These are phyloP conservation scores for Pseudozyma thailandica DNA, from an alignment of 1,284 basidiomycete species.

Conservation along the genomic window DNA sequence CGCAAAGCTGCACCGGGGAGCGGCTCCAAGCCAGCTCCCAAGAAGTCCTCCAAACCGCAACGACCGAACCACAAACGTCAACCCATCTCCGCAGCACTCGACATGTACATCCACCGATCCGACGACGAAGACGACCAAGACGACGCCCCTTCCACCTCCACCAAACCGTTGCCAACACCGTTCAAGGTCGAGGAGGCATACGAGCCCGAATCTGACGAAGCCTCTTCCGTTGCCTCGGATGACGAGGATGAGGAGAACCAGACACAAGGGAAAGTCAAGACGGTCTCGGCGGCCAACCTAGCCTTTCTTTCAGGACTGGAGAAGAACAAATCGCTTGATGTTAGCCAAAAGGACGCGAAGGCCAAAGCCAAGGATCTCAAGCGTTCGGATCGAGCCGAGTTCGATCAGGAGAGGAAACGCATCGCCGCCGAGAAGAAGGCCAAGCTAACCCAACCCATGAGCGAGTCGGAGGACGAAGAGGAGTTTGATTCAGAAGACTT, in stretches of 20 bases:
- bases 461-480: constrained; percentile 74
- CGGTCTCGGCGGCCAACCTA: constrained; percentile 41
- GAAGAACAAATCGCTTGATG: constrained; percentile 24
- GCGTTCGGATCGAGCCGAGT: constrained; percentile 18
- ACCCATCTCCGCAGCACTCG: constrained; percentile 17
- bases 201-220: constrained; percentile 39
- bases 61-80: constrained; percentile 17
- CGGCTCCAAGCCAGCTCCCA: constrained; percentile 1
- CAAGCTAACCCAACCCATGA: constrained; percentile 77
- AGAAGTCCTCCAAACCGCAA: background rate
- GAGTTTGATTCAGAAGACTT: background rate
- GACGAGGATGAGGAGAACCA: constrained; percentile 3
- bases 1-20: constrained; percentile 23
- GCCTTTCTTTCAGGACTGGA: constrained; percentile 30
- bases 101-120: constrained; percentile 41
- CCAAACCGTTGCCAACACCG: background rate
- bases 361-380: constrained; percentile 38
- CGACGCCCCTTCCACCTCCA: background rate
- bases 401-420: constrained; percentile 28
- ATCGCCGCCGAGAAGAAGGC: constrained; percentile 68
- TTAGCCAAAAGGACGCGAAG: constrained; percentile 43
- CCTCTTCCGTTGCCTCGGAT: constrained; percentile 32
- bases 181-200: constrained; percentile 2
- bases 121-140: constrained; percentile 23
- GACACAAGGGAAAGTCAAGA: constrained; percentile 8